phyloP scores from a whole-genome alignment of 225 moss, liverwort and hornwort genomes.

The Sphagnum tenellum region DNA sequence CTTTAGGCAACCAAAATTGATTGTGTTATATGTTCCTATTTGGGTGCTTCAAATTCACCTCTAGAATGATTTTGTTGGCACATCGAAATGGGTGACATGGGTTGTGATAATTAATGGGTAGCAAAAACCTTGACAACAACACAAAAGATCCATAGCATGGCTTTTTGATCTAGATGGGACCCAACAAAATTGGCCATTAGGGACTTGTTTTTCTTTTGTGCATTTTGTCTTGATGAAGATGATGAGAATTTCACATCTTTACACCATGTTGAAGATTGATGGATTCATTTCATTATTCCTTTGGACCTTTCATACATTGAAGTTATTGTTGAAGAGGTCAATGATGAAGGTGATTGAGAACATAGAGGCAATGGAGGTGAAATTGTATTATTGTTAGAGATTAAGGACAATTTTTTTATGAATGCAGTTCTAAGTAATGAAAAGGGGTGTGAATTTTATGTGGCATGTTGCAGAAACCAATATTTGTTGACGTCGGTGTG shows the following conservation, averaged over 20 bases:
- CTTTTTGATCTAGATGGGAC: neutral
- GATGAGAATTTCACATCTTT: neutral
- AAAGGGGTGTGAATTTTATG: neutral
- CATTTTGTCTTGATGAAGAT: neutral
- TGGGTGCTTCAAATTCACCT: neutral
- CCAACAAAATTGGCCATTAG: neutral
- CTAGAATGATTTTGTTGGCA: neutral
- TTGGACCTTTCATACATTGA: neutral
- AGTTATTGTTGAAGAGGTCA: neutral
- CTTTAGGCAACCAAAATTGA: neutral
- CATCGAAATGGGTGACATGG: neutral
- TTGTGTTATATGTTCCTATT: too few species aligned
- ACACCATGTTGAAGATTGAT: neutral
- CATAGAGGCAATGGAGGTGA: neutral
- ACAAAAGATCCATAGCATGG: too few species aligned
- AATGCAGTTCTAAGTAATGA: neutral
- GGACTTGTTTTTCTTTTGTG: conserved; percentile 2
- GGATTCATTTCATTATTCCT: neutral
- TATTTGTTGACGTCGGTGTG: neutral
- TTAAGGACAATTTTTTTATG: too few species aligned
- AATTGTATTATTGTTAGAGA: neutral
- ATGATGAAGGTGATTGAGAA: neutral
- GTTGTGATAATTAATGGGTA: neutral
- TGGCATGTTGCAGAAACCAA: neutral
- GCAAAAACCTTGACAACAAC: neutral